Evolutionary conservation across 129 eudicot genomes (phyloP).

Genomic region (Logfia minima): DNA sequence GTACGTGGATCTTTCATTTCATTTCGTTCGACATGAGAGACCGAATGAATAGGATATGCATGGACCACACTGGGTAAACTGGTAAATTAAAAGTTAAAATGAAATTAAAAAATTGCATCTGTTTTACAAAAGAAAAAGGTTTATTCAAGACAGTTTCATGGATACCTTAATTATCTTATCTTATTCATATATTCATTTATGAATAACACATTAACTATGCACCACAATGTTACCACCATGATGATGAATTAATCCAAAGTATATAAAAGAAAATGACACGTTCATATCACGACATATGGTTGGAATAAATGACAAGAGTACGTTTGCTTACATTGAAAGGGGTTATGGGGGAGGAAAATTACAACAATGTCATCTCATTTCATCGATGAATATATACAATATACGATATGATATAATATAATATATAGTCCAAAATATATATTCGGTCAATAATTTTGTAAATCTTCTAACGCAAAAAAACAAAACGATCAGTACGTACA

Average conservation of each 20-base stretch:
- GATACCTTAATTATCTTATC: too few species aligned
- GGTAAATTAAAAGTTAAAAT: neutral
- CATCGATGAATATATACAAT: too few species aligned
- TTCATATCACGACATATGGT: neutral
- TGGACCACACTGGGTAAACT: neutral
- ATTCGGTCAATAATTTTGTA: neutral
- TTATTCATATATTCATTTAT: too few species aligned
- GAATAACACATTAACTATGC: neutral
- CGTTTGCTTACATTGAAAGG: neutral
- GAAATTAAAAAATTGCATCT: too few species aligned
- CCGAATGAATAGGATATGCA: neutral
- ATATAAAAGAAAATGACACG: neutral
- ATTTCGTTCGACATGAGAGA: neutral
- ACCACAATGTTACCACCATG: neutral
- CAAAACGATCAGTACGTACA: constrained; percentile 27
- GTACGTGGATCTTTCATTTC: neutral
- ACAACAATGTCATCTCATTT: neutral
- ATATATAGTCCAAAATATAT: too few species aligned
- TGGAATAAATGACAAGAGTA: neutral
- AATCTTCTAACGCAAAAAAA: constrained; percentile 5
- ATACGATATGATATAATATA: too few species aligned
- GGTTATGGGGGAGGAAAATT: neutral
- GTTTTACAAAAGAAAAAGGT: too few species aligned
- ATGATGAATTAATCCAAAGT: too few species aligned
- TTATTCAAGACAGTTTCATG: too few species aligned